Conservation (phyloP, 805 yeast species). For the Komagataella pseudopastoris region DNA sequence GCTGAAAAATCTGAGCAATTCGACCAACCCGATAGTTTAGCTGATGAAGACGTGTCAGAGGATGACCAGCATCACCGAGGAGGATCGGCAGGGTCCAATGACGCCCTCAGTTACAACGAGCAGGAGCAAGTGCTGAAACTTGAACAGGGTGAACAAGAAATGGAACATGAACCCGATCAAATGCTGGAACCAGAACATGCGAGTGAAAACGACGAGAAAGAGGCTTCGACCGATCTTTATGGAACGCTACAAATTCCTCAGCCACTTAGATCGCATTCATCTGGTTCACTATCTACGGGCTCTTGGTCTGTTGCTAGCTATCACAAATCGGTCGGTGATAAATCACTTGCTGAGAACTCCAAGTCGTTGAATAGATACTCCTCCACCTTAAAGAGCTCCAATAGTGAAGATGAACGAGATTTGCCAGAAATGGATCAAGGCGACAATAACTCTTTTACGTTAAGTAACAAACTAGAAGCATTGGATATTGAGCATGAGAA, state of each 20-base stretch:
- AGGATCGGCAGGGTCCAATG: background rate
- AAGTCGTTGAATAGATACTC: constrained; percentile 2
- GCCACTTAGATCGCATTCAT: constrained; percentile 6
- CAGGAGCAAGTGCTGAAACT: background rate
- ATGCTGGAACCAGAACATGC: background rate
- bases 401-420: background rate
- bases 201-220: background rate
- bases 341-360: constrained; percentile 1
- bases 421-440: background rate
- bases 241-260: background rate
- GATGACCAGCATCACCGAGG: background rate
- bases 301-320: constrained; percentile 14
- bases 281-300: constrained; percentile 18
- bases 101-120: background rate
- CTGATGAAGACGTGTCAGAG: background rate
- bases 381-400: background rate
- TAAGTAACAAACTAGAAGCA: background rate
- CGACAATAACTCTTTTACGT: background rate
- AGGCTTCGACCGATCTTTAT: background rate
- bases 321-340: background rate
- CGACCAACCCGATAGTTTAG: background rate
- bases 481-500: background rate
- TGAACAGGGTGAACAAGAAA: background rate
- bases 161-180: background rate
- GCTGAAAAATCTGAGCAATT: background rate